phyloP scores from a whole-genome alignment of 2,329 filamentous ascomycete species.

The Capronia coronata region DNA sequence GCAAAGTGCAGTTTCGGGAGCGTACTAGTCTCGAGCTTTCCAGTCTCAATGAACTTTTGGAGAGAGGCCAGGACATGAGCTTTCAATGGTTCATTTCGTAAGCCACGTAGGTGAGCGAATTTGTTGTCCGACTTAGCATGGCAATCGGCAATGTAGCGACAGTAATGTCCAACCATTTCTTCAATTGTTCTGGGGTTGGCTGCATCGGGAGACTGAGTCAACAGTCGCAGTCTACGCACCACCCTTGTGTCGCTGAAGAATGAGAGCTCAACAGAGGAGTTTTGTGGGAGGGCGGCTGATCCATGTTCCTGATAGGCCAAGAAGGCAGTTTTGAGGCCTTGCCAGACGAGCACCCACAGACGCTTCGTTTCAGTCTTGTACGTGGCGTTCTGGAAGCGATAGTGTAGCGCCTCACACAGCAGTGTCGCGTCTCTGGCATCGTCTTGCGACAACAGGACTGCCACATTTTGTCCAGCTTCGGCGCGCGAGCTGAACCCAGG shows the following conservation, averaged over 20 bases:
- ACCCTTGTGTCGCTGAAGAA: constrained; percentile 18
- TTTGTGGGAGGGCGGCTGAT: neutral
- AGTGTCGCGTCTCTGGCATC: constrained; percentile 1
- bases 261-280: neutral
- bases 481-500: neutral
- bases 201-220: constrained; percentile 13
- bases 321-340: constrained; percentile 14
- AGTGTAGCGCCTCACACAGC: constrained; percentile 3
- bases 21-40: constrained; percentile 13
- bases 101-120: constrained; percentile 14
- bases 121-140: constrained; percentile 6
- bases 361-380: constrained; percentile 14
- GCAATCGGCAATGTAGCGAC: constrained; percentile 17
- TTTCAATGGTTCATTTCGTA: constrained; percentile 13
- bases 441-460: neutral
- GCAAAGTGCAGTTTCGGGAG: constrained; percentile 20
- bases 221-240: constrained; percentile 2
- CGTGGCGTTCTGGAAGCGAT: constrained; percentile 11
- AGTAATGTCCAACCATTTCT: constrained; percentile 23
- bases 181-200: constrained; percentile 19
- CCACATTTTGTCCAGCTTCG: neutral
- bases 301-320: constrained; percentile 1
- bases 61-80: constrained; percentile 13
- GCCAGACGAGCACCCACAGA: constrained; percentile 23
- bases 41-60: constrained; percentile 12